Conservation (phyloP, 176 grass and related monocot species). For the Poa annua region DNA sequence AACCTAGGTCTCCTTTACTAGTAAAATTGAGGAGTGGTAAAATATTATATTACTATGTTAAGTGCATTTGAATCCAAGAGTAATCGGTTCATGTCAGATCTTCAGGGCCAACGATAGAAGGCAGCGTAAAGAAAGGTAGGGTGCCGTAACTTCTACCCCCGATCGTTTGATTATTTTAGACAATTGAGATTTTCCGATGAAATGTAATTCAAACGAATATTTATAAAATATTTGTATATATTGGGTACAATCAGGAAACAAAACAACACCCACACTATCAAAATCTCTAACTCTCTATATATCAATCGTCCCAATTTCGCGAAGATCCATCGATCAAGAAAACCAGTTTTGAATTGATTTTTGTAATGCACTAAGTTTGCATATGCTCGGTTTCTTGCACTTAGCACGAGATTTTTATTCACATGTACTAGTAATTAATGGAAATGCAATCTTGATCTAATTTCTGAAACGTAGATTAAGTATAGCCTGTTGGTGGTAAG, state of each 20-base stretch:
- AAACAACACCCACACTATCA: neutral
- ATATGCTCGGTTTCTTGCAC: neutral
- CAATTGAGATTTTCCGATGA: fast-evolving
- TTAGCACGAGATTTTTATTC: no score
- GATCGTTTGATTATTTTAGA: no score
- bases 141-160: no score
- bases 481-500: no score
- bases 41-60: neutral
- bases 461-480: no score
- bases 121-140: no score
- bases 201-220: neutral
- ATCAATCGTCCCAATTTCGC: no score
- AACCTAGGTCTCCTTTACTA: neutral
- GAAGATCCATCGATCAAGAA: no score
- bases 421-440: no score
- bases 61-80: neutral
- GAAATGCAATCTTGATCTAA: no score
- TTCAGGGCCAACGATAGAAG: no score
- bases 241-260: neutral
- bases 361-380: neutral
- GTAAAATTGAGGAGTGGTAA: neutral
- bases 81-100: neutral
- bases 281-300: no score
- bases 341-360: neutral
- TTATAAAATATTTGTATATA: neutral